Evolutionary conservation across 176 grass and related monocot genomes (phyloP).

Genomic region (Triticum dicoccoides): DNA sequence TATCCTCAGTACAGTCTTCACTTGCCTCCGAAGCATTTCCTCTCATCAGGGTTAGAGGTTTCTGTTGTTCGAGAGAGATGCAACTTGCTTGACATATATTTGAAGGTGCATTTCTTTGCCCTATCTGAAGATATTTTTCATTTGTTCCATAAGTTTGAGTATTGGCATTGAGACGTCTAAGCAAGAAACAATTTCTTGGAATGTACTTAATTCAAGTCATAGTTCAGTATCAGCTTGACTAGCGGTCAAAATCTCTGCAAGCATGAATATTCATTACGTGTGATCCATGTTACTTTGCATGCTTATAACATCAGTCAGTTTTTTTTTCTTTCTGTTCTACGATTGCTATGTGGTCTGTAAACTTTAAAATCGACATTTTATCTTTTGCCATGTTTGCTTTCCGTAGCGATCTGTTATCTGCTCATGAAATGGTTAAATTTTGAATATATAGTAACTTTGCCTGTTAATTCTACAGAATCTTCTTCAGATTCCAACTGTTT

Average conservation of each 20-base stretch:
- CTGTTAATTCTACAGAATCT: constrained; percentile 67
- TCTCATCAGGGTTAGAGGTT: constrained; percentile 93
- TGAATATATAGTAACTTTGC: neutral
- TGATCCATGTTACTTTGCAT: constrained; percentile 8
- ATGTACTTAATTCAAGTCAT: constrained; percentile 7
- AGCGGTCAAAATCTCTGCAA: constrained; percentile 9
- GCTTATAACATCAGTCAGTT: neutral
- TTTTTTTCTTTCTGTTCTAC: constrained; percentile 8
- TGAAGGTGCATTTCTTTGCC: constrained; percentile 71
- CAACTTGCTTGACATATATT: constrained; percentile 86
- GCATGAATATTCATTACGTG: constrained; percentile 9
- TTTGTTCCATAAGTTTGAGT: neutral
- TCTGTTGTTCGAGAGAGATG: constrained; percentile 95
- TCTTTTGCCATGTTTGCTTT: constrained; percentile 7
- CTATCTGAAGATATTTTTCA: constrained; percentile 26
- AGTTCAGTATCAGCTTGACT: constrained; percentile 3
- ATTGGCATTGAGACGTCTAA: constrained; percentile 1
- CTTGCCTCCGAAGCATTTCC: constrained; percentile 95
- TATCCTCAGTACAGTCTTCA: constrained; percentile 91
- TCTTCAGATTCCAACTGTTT: constrained; percentile 92
- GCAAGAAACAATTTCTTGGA: constrained; percentile 14
- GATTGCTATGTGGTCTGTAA: constrained; percentile 17
- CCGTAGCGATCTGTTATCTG: neutral
- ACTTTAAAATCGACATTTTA: constrained; percentile 10
- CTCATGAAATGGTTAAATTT: neutral